Base-by-base conservation (phyloP, 108 stramenopile genomes). In the Discostella stelligeroides region DNA sequence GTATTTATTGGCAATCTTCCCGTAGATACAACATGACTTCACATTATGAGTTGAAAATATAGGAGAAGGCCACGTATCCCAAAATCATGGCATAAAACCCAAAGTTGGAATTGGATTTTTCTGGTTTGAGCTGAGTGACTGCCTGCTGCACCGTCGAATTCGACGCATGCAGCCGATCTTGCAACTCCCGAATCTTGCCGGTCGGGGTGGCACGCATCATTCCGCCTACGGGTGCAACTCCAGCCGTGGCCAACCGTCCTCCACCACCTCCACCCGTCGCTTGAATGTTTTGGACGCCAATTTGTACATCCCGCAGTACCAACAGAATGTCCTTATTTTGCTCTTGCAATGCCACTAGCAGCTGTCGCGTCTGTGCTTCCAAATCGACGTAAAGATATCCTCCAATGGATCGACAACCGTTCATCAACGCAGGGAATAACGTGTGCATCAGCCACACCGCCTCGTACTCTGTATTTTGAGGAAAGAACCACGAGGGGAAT, bases 361-460 rank as follows among this genome's bases (percentile, higher is more conserved):
- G 83, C 72, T 88, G 85, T 56, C 96, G 78, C 39, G 87, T 81
- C 78, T 97, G 95, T 37, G 82, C 92, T 61, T 98, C 97, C 51
- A 97, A 62, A 77, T 98, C 98, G 23, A 98, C 96, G 73, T 88
- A 98, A 49, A 97, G 76, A 73, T 83, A 97, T 15, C 86, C 76
- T 24, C 96, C 92, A 60, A 98, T 71, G 25, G 96, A 97, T 47
- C 98, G 92, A 77, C 97, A 97, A 17, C 97, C 98, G 87, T 98
- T 97, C 95, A 98, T 96, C 72, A 89, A 98, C 7, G 98, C 97
- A 9, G 98, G 97, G 68, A 97, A 98, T n/a, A 98, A 81, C 1
- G 90, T 81, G 61, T 96, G 97, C 78, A 98, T 58, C 46, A 96
- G 73, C 88, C 88, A 89, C 8, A 98, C 85, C 41, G 89, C 63